Base-by-base conservation (phyloP, 2,329 filamentous ascomycete genomes). In the Parascedosporium putredinis region DNA sequence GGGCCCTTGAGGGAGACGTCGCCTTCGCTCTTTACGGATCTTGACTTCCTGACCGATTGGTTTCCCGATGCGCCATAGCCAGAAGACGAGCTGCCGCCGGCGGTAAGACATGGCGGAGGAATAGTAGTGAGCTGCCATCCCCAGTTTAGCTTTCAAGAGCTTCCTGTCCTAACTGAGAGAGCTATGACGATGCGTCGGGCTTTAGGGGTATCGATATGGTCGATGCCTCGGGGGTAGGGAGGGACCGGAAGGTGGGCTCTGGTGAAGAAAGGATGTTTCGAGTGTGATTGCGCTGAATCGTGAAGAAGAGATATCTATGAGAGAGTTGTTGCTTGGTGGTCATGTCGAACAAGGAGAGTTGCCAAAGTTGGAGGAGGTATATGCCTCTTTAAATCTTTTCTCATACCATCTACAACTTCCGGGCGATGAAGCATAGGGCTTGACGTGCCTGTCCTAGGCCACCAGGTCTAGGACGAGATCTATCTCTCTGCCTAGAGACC, bases 11-110 rank as follows among this genome's bases (percentile, higher is more conserved):
- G 61, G 22, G 62, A 56, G 49, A 74, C 55, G 31, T 66, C 60
- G 14, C 64, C 57, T 31, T 72, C 70, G 47, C 66, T 71, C 54
- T 64, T 65, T 57, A 74, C 68, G 54, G 64, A 66, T 50, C 62
- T 64, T 14, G 62, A 66, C 52, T 62, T 64, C 49, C 56, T 59
- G 48, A 60, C 59, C 24, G 54, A 48, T 47, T 55, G 52, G 51
- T 53, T 55, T 51, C 53, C 58, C 3, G 56, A 51, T 9, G 45
- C 8, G 20, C 45, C 31, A 12, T 48, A 27, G 33, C 31, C n/a
- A n/a, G 31, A 16, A 45, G 55, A 59, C n/a, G 55, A 58, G 36
- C 53, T 55, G 49, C 57, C 49, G 9, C 52, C 50, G 9, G 47
- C 33, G 48, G 48, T 50, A 50, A 22, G 48, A 24, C 38, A 45